phyloP scores from a whole-genome alignment of 768 basidiomycete species.

The Mycena haematopus region DNA sequence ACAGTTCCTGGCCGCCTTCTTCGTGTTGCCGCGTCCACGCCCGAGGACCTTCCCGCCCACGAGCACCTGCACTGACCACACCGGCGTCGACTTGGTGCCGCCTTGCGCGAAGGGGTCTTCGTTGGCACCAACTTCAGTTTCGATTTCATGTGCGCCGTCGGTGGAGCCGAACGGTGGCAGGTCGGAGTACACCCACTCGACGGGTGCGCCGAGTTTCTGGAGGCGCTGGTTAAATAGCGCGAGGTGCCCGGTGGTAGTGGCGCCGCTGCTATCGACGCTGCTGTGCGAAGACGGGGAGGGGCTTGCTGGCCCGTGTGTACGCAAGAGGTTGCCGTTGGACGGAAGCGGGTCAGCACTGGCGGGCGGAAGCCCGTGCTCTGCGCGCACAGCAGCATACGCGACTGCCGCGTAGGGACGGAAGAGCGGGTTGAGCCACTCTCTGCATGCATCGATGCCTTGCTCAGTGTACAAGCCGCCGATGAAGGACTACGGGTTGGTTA shows the following conservation, averaged over 20 bases:
- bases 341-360: constrained; percentile 34
- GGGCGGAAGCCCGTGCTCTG: constrained; percentile 70
- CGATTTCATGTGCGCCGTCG: background rate
- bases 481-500: constrained; percentile 59
- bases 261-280: constrained; percentile 19
- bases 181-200: constrained; percentile 78
- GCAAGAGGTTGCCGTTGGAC: background rate
- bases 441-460: constrained; percentile 63
- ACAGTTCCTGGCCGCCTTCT: constrained; percentile 81
- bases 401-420: constrained; percentile 66
- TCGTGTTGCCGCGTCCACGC: constrained; percentile 71
- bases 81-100: constrained; percentile 67
- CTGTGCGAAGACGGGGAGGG: constrained; percentile 31
- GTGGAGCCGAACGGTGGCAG: constrained; percentile 25
- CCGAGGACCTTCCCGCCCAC: constrained; percentile 69
- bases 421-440: constrained; percentile 65
- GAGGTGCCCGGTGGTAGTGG: constrained; percentile 62
- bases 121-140: constrained; percentile 12
- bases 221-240: constrained; percentile 82
- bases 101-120: constrained; percentile 29
- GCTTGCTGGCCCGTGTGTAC: constrained; percentile 10
- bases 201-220: constrained; percentile 56
- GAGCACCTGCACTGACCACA: constrained; percentile 73
- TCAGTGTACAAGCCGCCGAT: constrained; percentile 81
- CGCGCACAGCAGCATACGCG: constrained; percentile 69